phyloP scores from a whole-genome alignment of 1,284 basidiomycete genomes.

The Porodaedalea pini region DNA sequence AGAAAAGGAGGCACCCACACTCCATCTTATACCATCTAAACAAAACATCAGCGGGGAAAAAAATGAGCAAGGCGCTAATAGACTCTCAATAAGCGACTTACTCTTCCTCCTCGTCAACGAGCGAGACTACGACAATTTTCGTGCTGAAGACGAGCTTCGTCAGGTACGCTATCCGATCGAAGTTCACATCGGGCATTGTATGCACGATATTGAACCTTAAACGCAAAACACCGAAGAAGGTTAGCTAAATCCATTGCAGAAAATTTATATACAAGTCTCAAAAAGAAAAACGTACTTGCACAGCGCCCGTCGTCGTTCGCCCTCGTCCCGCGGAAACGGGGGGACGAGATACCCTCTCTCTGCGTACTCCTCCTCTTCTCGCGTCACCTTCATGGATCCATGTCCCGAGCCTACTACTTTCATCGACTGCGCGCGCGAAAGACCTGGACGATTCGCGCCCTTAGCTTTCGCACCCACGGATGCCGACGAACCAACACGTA shows the following conservation, averaged over 20 bases:
- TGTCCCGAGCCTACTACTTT: conserved; percentile 11
- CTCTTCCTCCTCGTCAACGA: conserved; percentile 82
- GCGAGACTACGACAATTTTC: conserved; percentile 77
- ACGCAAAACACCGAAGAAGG: conserved; percentile 8
- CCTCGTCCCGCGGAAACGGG: conserved; percentile 78
- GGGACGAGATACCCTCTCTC: conserved; percentile 74
- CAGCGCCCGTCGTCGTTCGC: conserved; percentile 74
- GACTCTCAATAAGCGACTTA: conserved; percentile 34
- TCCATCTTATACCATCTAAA: conserved; percentile 80
- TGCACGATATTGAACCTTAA: conserved; percentile 82
- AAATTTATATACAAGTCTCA: not conserved
- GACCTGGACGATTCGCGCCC: not conserved
- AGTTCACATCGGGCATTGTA: conserved; percentile 82
- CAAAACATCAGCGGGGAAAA: not conserved
- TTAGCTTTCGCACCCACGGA: not conserved
- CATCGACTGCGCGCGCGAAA: conserved; percentile 20
- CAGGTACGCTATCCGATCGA: conserved; percentile 87
- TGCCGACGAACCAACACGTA: not conserved
- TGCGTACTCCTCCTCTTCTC: conserved; percentile 58
- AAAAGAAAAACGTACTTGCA: conserved; percentile 55
- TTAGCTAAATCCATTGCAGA: not conserved
- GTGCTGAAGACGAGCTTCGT: conserved; percentile 92
- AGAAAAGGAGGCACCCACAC: conserved; percentile 49
- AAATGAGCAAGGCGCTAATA: conserved; percentile 13
- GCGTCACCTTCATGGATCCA: conserved; percentile 42